phyloP scores from a whole-genome alignment of 2,329 filamentous ascomycete genomes.

The Calycina herbarum region DNA sequence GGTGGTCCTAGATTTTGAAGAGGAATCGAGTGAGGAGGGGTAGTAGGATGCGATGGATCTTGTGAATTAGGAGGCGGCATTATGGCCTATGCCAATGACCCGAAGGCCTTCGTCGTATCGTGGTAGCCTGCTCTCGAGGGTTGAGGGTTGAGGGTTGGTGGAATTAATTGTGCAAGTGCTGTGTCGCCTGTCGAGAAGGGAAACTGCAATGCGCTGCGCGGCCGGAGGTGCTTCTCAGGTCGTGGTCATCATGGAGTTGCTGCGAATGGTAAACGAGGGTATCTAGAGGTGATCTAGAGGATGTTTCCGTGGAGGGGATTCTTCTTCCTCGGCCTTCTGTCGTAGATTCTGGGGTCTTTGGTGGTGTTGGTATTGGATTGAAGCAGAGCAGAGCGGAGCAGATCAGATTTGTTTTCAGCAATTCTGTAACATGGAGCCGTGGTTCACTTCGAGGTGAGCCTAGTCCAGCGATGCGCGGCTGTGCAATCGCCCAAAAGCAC shows the following conservation, averaged over 20 bases:
- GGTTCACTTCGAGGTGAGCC: not conserved
- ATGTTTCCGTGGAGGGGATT: not conserved
- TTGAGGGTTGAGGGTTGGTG: not conserved
- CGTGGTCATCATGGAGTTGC: conserved; percentile 20
- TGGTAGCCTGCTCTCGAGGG: conserved; percentile 15
- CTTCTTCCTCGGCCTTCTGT: not conserved
- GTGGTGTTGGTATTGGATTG: not conserved
- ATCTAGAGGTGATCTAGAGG: not conserved
- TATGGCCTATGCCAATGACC: conserved; percentile 30
- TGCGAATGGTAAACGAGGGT: not conserved
- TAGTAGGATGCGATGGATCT: conserved; percentile 44
- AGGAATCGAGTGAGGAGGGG: conserved; percentile 64
- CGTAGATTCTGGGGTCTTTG: not conserved
- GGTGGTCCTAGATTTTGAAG: conserved; percentile 58
- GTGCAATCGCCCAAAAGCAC: not conserved
- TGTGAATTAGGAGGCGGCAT: conserved; percentile 52
- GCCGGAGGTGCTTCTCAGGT: conserved; percentile 20
- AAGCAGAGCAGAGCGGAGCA: not conserved
- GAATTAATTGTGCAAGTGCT: conserved; percentile 4
- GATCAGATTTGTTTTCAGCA: not conserved
- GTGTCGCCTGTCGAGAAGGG: conserved; percentile 7
- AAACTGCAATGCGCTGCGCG: conserved; percentile 4
- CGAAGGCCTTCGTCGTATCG: conserved; percentile 18
- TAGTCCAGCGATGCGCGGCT: not conserved
- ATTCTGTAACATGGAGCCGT: not conserved